Evolutionary conservation across 176 grass and related monocot species (phyloP).

Genomic region (Oryza rufipogon): DNA sequence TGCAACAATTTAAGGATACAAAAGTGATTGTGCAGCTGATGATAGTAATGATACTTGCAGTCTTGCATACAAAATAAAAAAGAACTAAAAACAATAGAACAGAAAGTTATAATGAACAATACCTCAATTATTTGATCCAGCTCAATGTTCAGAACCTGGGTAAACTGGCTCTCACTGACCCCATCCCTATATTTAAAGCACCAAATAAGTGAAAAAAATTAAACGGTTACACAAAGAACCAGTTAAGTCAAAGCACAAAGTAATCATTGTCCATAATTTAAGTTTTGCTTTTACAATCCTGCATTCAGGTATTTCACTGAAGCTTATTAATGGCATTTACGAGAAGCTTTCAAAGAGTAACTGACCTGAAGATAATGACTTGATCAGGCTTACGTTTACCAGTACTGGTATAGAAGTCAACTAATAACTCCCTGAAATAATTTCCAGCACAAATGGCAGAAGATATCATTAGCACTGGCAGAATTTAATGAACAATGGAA

Average conservation of each 20-base stretch:
- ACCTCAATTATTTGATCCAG: slow-evolving; percentile 95
- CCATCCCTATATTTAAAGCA: slow-evolving; percentile 63
- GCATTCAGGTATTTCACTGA: not conserved
- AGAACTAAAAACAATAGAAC: not conserved
- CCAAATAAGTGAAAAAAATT: not conserved
- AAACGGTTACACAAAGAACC: not conserved
- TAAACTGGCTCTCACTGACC: slow-evolving; percentile 88
- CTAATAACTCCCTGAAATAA: slow-evolving; percentile 60
- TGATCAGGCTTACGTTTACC: slow-evolving; percentile 83
- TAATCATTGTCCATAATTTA: not conserved
- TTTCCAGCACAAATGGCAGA: not conserved
- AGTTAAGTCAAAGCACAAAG: not conserved
- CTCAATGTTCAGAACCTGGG: slow-evolving; percentile 86
- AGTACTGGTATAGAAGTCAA: slow-evolving; percentile 89
- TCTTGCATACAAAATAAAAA: not conserved
- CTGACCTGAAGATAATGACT: slow-evolving; percentile 80
- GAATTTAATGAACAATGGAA: not conserved
- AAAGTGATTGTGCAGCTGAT: not conserved
- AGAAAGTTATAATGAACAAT: not conserved
- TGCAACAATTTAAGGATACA: slow-evolving; percentile 27
- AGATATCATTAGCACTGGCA: not conserved
- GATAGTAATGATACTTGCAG: not conserved
- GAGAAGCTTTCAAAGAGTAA: not conserved
- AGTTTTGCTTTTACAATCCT: not conserved
- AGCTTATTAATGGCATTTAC: not conserved